Percentiles rank a stretch among this genome's conserved stretches.
phyloP scores from a whole-genome alignment of 2,329 filamentous ascomycete species.

The Fusarium citri region DNA sequence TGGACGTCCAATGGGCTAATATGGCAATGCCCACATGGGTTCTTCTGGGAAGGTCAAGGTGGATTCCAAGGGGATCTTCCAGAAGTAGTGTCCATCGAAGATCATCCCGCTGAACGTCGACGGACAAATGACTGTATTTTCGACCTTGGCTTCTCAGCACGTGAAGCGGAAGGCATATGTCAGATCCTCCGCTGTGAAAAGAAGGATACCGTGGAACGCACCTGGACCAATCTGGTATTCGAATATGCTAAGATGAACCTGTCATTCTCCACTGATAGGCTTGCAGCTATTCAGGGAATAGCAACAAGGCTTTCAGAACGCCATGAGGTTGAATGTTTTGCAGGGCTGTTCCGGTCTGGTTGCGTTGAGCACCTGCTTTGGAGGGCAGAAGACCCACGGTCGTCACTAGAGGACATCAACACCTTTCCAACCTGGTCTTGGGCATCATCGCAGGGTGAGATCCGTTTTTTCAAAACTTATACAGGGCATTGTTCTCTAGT shows the following conservation, averaged over 20 bases:
- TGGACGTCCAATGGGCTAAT: neutral
- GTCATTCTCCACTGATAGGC: neutral
- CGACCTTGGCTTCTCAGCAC: neutral
- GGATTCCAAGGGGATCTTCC: too few relatives aligned
- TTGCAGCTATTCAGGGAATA: neutral
- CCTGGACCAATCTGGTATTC: fast-evolving
- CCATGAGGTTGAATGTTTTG: neutral
- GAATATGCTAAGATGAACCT: neutral
- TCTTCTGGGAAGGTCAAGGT: neutral
- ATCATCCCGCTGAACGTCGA: too few relatives aligned
- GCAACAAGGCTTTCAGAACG: neutral
- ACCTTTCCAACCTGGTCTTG: neutral
- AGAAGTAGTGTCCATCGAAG: too few relatives aligned
- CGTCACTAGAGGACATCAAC: too few relatives aligned
- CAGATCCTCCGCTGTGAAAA: neutral
- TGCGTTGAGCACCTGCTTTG: neutral
- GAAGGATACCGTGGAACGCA: too few relatives aligned
- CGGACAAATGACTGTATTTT: neutral
- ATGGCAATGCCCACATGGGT: neutral
- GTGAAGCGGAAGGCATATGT: neutral
- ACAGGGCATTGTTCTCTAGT: too few relatives aligned
- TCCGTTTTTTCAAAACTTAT: too few relatives aligned
- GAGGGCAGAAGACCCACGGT: fast-evolving
- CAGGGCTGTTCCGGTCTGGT: neutral
- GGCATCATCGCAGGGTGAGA: neutral